Evolutionary conservation across 129 eudicot species (phyloP).

Genomic region (Artemisia annua): DNA sequence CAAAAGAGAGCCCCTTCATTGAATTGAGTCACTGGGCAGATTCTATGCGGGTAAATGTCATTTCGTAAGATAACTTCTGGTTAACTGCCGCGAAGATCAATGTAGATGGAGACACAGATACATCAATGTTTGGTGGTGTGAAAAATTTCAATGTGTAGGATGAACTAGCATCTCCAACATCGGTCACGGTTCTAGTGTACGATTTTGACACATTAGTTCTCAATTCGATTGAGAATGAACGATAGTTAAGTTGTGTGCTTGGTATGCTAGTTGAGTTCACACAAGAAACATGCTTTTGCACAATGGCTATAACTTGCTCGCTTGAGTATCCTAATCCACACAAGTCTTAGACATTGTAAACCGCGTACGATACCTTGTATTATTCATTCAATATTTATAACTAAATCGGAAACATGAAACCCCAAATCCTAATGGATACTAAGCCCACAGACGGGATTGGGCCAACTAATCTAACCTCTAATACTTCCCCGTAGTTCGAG

Average conservation of each 20-base stretch:
- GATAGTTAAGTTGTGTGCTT: conserved; percentile 49
- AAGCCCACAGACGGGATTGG: no score
- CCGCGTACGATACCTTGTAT: no score
- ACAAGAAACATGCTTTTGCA: conserved; percentile 38
- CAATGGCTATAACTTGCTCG: conserved; percentile 24
- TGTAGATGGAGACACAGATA: conserved; percentile 33
- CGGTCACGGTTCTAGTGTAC: conserved; percentile 52
- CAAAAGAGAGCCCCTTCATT: conserved; percentile 35
- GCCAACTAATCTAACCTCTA: no score
- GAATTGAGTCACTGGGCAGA: conserved; percentile 1
- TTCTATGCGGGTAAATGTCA: conserved; percentile 19
- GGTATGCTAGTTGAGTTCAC: conserved; percentile 25
- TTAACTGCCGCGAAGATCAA: conserved; percentile 35
- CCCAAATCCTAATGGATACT: no score
- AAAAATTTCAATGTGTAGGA: conserved; percentile 23
- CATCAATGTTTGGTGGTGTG: conserved; percentile 19
- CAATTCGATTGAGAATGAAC: conserved; percentile 38
- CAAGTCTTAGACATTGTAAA: not conserved
- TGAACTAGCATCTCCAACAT: conserved; percentile 51
- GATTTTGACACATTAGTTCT: conserved; percentile 20
- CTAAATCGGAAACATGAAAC: no score
- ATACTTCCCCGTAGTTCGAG: no score
- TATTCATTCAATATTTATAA: no score
- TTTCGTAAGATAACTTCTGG: conserved; percentile 37
- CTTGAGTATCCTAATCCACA: conserved; percentile 48